Conservation (phyloP, 1,284 basidiomycete genomes). For the Cryptococcus sp. region DNA sequence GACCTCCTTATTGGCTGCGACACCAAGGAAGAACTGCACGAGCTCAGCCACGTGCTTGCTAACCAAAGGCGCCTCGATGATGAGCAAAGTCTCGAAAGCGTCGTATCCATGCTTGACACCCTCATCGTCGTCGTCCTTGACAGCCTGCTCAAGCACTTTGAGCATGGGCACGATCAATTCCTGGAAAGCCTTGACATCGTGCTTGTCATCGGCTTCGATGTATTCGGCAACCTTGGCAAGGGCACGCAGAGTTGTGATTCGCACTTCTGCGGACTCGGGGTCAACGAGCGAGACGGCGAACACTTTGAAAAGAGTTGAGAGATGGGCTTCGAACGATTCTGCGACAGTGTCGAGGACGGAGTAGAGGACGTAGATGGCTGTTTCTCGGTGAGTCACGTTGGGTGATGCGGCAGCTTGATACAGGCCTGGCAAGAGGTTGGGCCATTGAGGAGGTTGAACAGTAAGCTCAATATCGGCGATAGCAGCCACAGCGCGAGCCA, state of each 20-base stretch:
- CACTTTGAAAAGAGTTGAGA: constrained; percentile 77
- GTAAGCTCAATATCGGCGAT: constrained; percentile 90
- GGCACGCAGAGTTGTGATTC: constrained; percentile 86
- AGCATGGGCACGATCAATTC: constrained; percentile 86
- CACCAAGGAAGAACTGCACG: constrained; percentile 83
- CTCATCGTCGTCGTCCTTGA: constrained; percentile 79
- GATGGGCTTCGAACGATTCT: constrained; percentile 78
- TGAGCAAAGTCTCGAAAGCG: constrained; percentile 92
- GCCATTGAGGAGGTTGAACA: constrained; percentile 69
- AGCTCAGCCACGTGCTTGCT: constrained; percentile 86
- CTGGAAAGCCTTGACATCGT: constrained; percentile 88
- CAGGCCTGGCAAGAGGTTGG: constrained; percentile 84
- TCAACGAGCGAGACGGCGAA: constrained; percentile 80
- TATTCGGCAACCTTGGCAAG: constrained; percentile 92
- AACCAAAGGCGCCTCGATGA: constrained; percentile 90
- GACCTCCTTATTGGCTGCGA: constrained; percentile 76
- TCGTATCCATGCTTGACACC: constrained; percentile 90
- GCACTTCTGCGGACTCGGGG: constrained; percentile 85
- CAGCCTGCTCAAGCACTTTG: constrained; percentile 79
- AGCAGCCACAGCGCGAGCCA: constrained; percentile 88
- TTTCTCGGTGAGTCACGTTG: constrained; percentile 77
- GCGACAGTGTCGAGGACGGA: constrained; percentile 90
- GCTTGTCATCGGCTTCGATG: constrained; percentile 84
- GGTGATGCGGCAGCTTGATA: constrained; percentile 73
- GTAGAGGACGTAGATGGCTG: constrained; percentile 87